phyloP scores from a whole-genome alignment of 257 asterid species.

The Cinchona pubescens region DNA sequence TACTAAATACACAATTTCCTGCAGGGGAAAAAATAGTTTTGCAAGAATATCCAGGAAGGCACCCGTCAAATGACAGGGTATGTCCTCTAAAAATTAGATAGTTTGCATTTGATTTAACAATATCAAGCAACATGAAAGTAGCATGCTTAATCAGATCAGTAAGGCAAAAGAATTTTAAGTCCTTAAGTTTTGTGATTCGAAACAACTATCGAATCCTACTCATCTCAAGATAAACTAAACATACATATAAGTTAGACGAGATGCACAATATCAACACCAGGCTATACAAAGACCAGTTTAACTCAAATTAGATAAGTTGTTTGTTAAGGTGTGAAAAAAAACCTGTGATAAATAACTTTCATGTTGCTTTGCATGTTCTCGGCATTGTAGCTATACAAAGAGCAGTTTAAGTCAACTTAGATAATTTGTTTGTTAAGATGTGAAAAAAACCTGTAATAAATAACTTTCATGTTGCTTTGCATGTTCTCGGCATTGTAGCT shows the following conservation, averaged over 20 bases:
- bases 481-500: slow-evolving; percentile 68
- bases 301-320: not conserved
- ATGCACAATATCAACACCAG: not conserved
- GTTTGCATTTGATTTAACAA: not conserved
- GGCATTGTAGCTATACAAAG: slow-evolving; percentile 46
- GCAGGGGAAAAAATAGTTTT: not conserved
- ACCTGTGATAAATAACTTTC: slow-evolving; percentile 67
- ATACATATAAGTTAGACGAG: not conserved
- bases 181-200: not conserved
- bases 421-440: not conserved
- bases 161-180: not conserved
- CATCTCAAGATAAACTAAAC: not conserved
- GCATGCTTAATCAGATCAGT: not conserved
- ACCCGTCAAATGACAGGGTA: not conserved
- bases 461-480: slow-evolving; percentile 65
- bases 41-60: not conserved
- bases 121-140: not conserved
- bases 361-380: slow-evolving; percentile 72
- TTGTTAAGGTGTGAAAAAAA: not conserved
- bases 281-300: not conserved
- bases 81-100: not conserved
- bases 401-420: not conserved
- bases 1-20: too few relatives aligned
- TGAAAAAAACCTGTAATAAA: slow-evolving; percentile 52
- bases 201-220: not conserved